Evolutionary conservation across 371 early-diverging fungal species (phyloP).

Genomic region (Phascolomyces articulosus): DNA sequence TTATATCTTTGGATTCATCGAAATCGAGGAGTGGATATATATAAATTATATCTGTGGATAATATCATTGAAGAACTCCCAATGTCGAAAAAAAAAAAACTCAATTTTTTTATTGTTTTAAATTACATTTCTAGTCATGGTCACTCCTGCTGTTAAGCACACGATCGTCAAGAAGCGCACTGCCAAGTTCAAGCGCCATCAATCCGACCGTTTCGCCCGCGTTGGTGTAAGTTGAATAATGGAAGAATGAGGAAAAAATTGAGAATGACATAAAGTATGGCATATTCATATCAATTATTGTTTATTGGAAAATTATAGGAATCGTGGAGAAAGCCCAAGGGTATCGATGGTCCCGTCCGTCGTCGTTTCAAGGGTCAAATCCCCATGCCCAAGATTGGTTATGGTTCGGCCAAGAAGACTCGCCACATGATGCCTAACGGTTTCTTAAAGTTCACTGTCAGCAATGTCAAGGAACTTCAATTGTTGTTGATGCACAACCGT

Average conservation of each 20-base stretch:
- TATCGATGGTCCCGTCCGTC: slow-evolving; percentile 99
- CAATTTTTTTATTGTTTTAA: neutral
- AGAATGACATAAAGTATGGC: neutral
- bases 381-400: slow-evolving; percentile 99
- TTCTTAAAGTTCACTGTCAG: slow-evolving; percentile 98
- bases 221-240: slow-evolving; percentile 69
- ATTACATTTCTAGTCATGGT: slow-evolving; percentile 57
- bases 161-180: slow-evolving; percentile 98
- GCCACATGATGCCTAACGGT: slow-evolving; percentile 97
- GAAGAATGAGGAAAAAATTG: neutral
- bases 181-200: slow-evolving; percentile 98
- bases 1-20: too few relatives aligned
- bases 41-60: too few relatives aligned
- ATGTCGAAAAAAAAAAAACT: neutral
- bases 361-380: slow-evolving; percentile 98
- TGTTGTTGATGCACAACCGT: slow-evolving; percentile 99
- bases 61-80: too few relatives aligned
- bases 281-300: neutral
- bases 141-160: slow-evolving; percentile 88
- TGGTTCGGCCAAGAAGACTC: slow-evolving; percentile 96
- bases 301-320: too few relatives aligned
- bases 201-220: slow-evolving; percentile 97
- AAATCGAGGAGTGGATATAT: too few relatives aligned
- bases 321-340: slow-evolving; percentile 99
- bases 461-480: slow-evolving; percentile 96